Evolutionary conservation across 495 filamentous ascomycete genomes (phyloP), one percentile per base, ranked within the genome.

Genomic region (Amorphotheca resinae): DNA sequence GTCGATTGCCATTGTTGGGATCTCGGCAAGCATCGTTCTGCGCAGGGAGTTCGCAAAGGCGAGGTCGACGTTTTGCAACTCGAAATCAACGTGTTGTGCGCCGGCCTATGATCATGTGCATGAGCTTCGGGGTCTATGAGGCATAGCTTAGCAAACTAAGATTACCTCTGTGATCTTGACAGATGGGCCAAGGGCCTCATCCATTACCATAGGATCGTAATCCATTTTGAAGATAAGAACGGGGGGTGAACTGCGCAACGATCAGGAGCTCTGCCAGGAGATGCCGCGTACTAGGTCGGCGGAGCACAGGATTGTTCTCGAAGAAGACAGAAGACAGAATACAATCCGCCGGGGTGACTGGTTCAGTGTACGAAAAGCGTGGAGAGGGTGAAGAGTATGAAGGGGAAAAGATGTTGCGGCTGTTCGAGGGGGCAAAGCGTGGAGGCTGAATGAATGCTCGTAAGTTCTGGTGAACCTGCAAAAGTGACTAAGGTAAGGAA

Each of bases 1-100:
- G 57, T 96, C 89, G 64, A 95, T 87, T 36, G 89, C 88, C 57
- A 98, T 76, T 20, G 87, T 96, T 16, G 89, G 91, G 38, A 98
- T 79, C 65, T 98, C 91, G 61, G 85, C 84, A 47, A 95, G 80
- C 65, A 96, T 87, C 40, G 80, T 73, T 52, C 91, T 87, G 49
- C 91, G 88, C 28, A 96, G 73, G 34, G 87, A 84, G 71, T 98
- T 98, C 49, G 93, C 93, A 54, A 96, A 87, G 46, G 84, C 73
- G 41, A 94, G 74, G 58, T 89, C 82, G 45, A 84, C 77, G 47
- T 81, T 79, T 57, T 66, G 73, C 39, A 94, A 73, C 58, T 84
- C 71, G 64, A 93, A 93, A 63, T 93, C 79, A 53, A 88, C 83
- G 53, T 76, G 75, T 47, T 73, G 65, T 18, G 64, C 61, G 53